phyloP scores from a whole-genome alignment of 768 basidiomycete genomes.

The Termitomyces bulborhizus region DNA sequence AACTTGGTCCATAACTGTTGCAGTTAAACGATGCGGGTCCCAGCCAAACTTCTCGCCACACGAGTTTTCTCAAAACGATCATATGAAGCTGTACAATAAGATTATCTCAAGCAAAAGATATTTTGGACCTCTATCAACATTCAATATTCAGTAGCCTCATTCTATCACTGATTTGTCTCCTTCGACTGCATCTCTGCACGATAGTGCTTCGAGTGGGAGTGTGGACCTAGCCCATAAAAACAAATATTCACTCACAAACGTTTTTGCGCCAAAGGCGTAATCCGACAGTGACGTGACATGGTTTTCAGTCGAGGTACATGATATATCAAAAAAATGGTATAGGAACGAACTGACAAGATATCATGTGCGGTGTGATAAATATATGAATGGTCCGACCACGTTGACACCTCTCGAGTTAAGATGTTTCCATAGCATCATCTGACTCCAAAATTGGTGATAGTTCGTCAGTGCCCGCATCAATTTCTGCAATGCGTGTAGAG shows the following conservation, averaged over 20 bases:
- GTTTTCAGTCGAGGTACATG: neutral
- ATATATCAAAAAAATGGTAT: neutral
- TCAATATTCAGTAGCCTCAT: neutral
- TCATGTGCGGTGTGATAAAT: neutral
- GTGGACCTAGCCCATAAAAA: neutral
- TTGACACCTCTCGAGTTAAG: neutral
- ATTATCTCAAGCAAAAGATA: neutral
- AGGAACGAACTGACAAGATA: neutral
- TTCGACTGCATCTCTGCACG: neutral
- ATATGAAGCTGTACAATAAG: neutral
- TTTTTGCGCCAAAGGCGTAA: neutral
- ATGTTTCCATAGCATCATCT: slow-evolving; percentile 10
- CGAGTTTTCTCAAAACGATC: neutral
- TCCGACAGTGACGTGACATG: neutral
- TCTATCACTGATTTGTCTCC: neutral
- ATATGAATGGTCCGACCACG: too few relatives aligned
- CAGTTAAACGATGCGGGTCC: neutral
- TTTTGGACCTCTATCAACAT: too few relatives aligned
- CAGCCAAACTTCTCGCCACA: too few relatives aligned
- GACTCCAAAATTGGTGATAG: slow-evolving; percentile 2
- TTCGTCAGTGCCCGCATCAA: slow-evolving; percentile 10
- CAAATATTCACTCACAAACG: neutral
- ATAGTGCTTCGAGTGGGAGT: neutral
- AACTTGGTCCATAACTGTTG: neutral
- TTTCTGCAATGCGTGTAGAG: slow-evolving; percentile 17